A percentile compares a stretch with the other conserved stretches of the same genome.
Evolutionary conservation across 2,329 filamentous ascomycete genomes (phyloP).

Genomic region (Pestalotiopsis sp.): DNA sequence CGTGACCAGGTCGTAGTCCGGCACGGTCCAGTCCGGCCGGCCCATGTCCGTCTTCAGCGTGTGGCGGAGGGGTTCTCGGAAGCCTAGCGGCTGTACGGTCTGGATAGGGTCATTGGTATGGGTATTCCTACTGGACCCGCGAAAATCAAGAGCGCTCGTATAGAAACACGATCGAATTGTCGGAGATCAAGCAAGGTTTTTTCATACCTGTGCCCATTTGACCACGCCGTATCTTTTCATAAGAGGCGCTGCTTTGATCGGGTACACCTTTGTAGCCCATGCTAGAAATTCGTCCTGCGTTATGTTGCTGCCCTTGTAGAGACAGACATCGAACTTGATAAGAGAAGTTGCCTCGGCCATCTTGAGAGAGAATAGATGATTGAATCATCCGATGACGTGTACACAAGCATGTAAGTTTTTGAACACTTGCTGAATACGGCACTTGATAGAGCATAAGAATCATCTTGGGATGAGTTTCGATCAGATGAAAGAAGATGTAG

Average conservation of each 20-base stretch:
- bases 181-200: neutral
- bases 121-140: too few relatives aligned
- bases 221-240: slow-evolving; percentile 12
- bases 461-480: too few relatives aligned
- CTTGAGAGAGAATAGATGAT: too few relatives aligned
- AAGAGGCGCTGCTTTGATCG: neutral
- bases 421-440: too few relatives aligned
- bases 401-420: too few relatives aligned
- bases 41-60: slow-evolving; percentile 9
- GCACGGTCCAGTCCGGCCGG: slow-evolving; percentile 14
- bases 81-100: slow-evolving; percentile 8
- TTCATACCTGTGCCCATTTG: slow-evolving; percentile 11
- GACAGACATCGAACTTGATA: slow-evolving; percentile 12
- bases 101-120: neutral
- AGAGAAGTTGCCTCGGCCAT: neutral
- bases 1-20: slow-evolving; percentile 14
- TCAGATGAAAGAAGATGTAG: too few relatives aligned
- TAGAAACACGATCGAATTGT: neutral
- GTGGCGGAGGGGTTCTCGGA: slow-evolving; percentile 12
- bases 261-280: slow-evolving; percentile 6
- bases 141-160: too few relatives aligned
- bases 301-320: slow-evolving; percentile 13
- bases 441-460: too few relatives aligned
- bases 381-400: too few relatives aligned
- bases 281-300: slow-evolving; percentile 9